Conservation (phyloP, 495 filamentous ascomycete species). For the Talaromyces nanjingensis region DNA sequence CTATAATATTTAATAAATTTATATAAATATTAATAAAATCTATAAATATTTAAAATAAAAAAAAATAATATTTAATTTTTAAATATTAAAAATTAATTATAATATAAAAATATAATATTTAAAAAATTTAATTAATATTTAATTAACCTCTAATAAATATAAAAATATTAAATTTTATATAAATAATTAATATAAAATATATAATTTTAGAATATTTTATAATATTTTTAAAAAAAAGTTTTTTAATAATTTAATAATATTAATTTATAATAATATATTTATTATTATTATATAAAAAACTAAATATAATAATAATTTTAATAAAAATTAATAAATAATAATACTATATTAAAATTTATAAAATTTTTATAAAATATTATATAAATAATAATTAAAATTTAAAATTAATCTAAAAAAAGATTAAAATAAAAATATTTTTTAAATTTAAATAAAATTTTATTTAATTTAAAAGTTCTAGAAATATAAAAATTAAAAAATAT, state of each 20-base stretch:
- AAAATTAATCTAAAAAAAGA: no score
- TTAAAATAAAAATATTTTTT: no score
- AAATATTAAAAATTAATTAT: background rate
- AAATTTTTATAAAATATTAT: background rate
- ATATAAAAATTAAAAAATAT: no score
- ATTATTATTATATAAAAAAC: background rate
- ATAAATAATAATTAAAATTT: background rate
- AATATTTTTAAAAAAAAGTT: background rate
- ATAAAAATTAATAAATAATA: background rate
- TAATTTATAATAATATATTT: background rate
- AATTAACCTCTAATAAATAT: background rate
- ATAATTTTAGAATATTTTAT: no score
- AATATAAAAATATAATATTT: background rate
- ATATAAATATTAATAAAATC: no score
- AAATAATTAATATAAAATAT: conserved; percentile 8
- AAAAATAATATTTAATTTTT: background rate
- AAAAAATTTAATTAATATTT: background rate
- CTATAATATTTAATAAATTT: conserved; percentile 3
- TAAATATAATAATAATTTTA: background rate
- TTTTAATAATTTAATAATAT: background rate
- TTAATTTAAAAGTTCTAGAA: background rate
- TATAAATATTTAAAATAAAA: background rate
- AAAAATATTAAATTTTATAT: conserved; percentile 7
- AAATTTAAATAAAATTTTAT: no score
- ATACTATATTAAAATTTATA: background rate